Evolutionary conservation across 2,329 filamentous ascomycete species (phyloP).

Genomic region (Amesomyces nigricolor): DNA sequence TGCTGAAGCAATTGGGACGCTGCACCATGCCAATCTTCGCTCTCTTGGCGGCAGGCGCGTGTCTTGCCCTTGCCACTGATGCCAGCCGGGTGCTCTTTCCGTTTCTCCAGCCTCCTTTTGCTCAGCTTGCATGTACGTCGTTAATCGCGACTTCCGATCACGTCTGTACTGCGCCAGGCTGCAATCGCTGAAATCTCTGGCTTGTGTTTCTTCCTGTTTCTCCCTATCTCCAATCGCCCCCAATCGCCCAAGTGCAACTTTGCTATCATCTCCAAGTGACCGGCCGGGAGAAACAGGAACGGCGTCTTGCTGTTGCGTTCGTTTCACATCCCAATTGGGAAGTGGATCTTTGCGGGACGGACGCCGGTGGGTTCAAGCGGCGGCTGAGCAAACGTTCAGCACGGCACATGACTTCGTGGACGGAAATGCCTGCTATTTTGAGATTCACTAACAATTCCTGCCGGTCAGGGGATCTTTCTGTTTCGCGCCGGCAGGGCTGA

Average conservation of each 20-base stretch:
- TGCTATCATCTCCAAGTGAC: background rate
- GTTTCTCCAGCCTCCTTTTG: background rate
- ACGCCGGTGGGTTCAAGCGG: background rate
- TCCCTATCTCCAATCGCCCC: background rate
- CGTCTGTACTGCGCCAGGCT: too few relatives aligned
- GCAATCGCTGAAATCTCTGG: too few relatives aligned
- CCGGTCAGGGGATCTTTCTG: background rate
- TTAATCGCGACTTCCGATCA: too few relatives aligned
- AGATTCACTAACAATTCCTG: background rate
- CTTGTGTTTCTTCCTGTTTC: background rate
- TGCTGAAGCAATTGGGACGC: background rate
- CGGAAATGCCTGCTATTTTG: background rate
- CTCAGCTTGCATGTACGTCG: background rate
- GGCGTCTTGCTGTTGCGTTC: slow-evolving; percentile 10
- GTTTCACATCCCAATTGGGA: slow-evolving; percentile 11
- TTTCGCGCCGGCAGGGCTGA: background rate
- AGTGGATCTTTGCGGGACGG: slow-evolving; percentile 8
- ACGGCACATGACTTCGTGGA: slow-evolving; percentile 14
- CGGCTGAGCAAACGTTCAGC: slow-evolving; percentile 4
- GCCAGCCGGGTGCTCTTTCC: slow-evolving; percentile 6
- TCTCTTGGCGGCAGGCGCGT: background rate
- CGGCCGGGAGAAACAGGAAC: slow-evolving; percentile 16
- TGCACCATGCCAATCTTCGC: background rate
- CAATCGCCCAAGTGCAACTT: background rate
- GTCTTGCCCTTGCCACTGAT: slow-evolving; percentile 1